Base-by-base conservation (phyloP, 495 filamentous ascomycete species). In the Trichoderma virens region DNA sequence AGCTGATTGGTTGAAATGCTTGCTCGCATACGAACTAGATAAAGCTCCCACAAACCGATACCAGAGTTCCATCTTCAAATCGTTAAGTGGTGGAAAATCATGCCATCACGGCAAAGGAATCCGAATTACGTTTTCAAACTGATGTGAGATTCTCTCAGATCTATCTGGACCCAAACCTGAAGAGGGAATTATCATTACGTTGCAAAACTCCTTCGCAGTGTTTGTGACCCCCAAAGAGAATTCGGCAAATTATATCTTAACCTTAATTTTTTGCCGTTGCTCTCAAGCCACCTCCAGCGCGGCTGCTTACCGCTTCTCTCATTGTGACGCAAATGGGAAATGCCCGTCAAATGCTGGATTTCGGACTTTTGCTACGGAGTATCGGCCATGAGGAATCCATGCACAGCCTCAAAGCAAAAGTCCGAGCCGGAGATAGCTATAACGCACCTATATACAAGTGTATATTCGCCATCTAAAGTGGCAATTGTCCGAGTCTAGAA, bases 291-390 rank as follows among this genome's bases (percentile, higher is more conserved):
- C 51, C 4, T 9, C 51, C 51, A 56, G 13, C 7, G 51, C 9
- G 51, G 51, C 51, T 56, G 51, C 51, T 56, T 56, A 56, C 51
- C 5, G 16, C 43, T 23, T n/a, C 43, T 56, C 51, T 56, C 51
- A 28, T 16, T 20, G 11, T 56, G 27, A 56, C 51, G 43, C 43
- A 27, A 13, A 13, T 4, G 25, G 2, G 9, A 51, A 51, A 25
- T 51, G n/a, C 38, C 18, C 13, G n/a, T n/a, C n/a, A n/a, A n/a
- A n/a, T n/a, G n/a, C n/a, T n/a, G 18, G 38, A 2, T 16, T 41
- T 41, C 38, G 38, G 38, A 5, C 11, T 41, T 41, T 16, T 16
- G 38, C 11, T 41, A 41, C 1, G 38, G 38, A n/a, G n/a, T n/a
- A n/a, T n/a, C n/a, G n/a, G n/a, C n/a, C n/a, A n/a, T n/a, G n/a